Percentiles rank a stretch among this genome's conserved stretches.
Evolutionary conservation across 371 early-diverging fungal species (phyloP).

Genomic region (Mucor piriformis): DNA sequence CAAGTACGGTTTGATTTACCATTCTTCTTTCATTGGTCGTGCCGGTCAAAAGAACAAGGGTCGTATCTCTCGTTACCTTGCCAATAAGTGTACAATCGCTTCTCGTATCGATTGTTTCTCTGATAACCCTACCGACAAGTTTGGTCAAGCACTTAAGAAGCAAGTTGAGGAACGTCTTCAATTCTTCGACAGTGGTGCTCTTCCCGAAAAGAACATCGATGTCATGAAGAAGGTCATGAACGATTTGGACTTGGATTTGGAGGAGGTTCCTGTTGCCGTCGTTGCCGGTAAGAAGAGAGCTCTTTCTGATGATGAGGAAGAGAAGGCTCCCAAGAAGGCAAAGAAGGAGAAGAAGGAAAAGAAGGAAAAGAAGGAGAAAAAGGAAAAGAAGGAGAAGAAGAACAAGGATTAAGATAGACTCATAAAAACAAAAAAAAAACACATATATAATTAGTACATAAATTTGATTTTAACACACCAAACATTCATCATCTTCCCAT

Average conservation of each 20-base stretch:
- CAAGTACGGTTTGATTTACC: constrained; percentile 98
- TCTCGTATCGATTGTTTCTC: constrained; percentile 98
- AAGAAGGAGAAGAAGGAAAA: constrained; percentile 54
- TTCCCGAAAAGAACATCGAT: constrained; percentile 91
- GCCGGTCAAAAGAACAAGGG: constrained; percentile 98
- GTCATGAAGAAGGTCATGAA: constrained; percentile 91
- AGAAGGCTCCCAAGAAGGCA: constrained; percentile 51
- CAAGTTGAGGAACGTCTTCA: constrained; percentile 96
- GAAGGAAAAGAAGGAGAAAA: constrained; percentile 56
- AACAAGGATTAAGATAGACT: constrained; percentile 27
- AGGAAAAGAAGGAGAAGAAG: constrained; percentile 63
- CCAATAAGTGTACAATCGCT: constrained; percentile 98
- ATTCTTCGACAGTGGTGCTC: constrained; percentile 90
- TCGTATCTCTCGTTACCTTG: constrained; percentile 96
- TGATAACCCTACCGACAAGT: constrained; percentile 83
- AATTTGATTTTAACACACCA: background rate
- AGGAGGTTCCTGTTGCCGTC: constrained; percentile 29
- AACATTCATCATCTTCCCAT: background rate
- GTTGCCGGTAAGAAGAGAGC: constrained; percentile 35
- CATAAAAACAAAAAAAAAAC: constrained; percentile 6
- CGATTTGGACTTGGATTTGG: constrained; percentile 65
- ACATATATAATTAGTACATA: constrained; percentile 7
- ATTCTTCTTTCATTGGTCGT: constrained; percentile 94
- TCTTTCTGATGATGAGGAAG: constrained; percentile 37
- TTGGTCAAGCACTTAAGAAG: constrained; percentile 94